Base-by-base conservation (phyloP, 2,329 filamentous ascomycete genomes). In the Aureobasidium sp. region DNA sequence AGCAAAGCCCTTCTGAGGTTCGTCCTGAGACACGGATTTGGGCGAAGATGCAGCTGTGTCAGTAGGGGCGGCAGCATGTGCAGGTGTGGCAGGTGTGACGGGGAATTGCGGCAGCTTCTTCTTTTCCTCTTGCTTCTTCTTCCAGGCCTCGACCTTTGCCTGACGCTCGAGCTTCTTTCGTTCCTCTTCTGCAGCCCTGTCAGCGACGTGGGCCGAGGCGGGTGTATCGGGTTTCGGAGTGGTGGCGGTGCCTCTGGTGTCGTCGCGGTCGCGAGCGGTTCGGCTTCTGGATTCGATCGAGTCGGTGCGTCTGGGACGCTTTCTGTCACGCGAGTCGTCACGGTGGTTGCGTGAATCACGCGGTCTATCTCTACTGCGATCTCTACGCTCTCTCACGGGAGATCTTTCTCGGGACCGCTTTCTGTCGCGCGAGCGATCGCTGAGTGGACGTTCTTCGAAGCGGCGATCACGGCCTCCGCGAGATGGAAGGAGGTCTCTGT, bases 141-240 rank as follows among this genome's bases (percentile, higher is more conserved):
- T 96, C 92, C 91, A 96, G 61, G 89, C 89, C 71, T 93, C 89
- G 29, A 95, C 76, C 70, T 90, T 92, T 29, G 89, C 89, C 45
- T 91, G 79, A 64, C 89, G 81, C 72, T 93, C 89, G 53, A 65
- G 63, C 57, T 65, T 60, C 72, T 92, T 90, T 70, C 88, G 80
- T 72, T 93, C 89, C 54, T 65, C 64, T 53, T 64, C 62, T 72
- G 91, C 90, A 70, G 83, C 79, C 68, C 84, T 84, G 43, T 64
- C 62, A 13, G 61, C 57, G 35, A 61, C 63, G 3, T 64, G 57
- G 29, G 65, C 62, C 27, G 65, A 65, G 50, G 61, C 58, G 15
- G 65, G 57, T 63, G 67, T 65, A 33, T 38, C 21, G 15, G 62
- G 7, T 62, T 79, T 82, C 46, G 74, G 68, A 63, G 73, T 80